Base-by-base conservation (phyloP, 495 filamentous ascomycete species). In the Thermothielavioides terrestris region DNA sequence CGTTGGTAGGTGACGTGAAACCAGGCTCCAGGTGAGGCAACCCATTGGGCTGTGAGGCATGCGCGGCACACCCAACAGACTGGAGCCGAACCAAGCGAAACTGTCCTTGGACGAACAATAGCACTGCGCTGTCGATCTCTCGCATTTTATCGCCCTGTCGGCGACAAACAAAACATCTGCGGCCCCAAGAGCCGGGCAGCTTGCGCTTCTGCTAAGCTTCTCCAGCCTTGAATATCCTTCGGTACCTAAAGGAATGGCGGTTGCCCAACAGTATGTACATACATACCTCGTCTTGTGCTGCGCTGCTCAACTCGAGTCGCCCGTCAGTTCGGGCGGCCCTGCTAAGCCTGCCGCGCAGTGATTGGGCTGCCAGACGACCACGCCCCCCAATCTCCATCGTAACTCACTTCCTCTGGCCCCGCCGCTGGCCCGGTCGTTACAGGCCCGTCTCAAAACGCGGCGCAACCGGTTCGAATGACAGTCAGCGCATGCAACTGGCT, bases 11-110 rank as follows among this genome's bases (percentile, higher is more conserved):
- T 30, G 42, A 31, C 25, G 14, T 56, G 53, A 55, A 55, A 55
- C 53, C 28, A 47, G 21, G 32, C 2, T 36, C 21, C 9, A 28
- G 23, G 40, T 30, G 40, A 45, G 40, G 44, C n/a, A 37, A 26
- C 51, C 42, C 49, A 45, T 30, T 42, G 42, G n/a, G 42, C 44
- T 46, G 25, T n/a, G 46, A 46, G 48, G 32, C 32, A 25, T 50
- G 27, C 31, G 39, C 49, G 40, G 54, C 49, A 40, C 41, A 49
- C 41, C 49, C 54, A 49, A 41, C 22, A 27, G 35, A 25, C 40
- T 47, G 54, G 54, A 57, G 35, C 54, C 54, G 54, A 57, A 52
- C 38, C 42, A 22, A 38, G 18, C 31, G 45, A 31, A 11, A 36
- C 14, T 10, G 2, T 34, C 9, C 36, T 32, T 21, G 48, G 42